Evolutionary conservation across 306 rosid species (phyloP).

Genomic region (Malus orientalis): DNA sequence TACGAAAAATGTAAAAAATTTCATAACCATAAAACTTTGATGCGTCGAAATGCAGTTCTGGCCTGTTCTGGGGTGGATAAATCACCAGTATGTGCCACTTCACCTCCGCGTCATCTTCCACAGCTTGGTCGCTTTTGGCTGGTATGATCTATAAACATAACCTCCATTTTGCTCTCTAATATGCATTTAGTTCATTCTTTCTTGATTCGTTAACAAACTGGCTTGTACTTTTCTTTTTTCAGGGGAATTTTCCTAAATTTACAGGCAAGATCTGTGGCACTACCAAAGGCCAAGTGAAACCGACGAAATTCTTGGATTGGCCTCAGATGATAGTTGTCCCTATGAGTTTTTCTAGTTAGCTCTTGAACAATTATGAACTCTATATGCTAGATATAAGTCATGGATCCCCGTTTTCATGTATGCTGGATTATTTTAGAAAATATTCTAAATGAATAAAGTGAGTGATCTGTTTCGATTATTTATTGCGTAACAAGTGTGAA

Average conservation of each 20-base stretch:
- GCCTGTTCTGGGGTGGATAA: constrained; percentile 87
- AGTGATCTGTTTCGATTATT: background rate
- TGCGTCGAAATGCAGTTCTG: constrained; percentile 60
- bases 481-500: background rate
- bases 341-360: background rate
- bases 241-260: constrained; percentile 92
- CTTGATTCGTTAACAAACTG: constrained; percentile 1
- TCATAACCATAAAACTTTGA: constrained; percentile 10
- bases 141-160: constrained; percentile 34
- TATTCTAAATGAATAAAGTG: background rate
- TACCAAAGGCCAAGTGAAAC: constrained; percentile 46
- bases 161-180: background rate
- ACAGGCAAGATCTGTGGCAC: constrained; percentile 53
- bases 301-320: background rate
- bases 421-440: background rate
- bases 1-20: background rate
- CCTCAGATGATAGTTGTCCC: background rate
- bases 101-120: constrained; percentile 82
- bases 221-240: background rate
- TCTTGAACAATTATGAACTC: background rate
- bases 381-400: background rate
- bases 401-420: background rate
- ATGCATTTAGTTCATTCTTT: background rate
- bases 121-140: constrained; percentile 66
- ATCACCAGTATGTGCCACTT: constrained; percentile 80